Evolutionary conservation across 495 filamentous ascomycete species (phyloP).

Genomic region (Penicillium verhagenii): DNA sequence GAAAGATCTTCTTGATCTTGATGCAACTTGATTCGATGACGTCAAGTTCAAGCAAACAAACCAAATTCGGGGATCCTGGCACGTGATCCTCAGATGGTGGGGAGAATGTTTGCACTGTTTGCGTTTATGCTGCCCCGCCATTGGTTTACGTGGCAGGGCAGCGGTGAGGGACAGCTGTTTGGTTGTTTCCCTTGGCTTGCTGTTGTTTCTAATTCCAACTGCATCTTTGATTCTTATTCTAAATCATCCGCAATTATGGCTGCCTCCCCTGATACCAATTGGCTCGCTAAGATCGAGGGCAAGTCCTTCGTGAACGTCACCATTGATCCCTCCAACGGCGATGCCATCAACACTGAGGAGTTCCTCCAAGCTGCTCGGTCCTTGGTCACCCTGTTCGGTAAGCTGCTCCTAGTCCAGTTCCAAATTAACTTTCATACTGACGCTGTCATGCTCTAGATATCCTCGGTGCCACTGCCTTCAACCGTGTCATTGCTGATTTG

Average conservation of each 20-base stretch:
- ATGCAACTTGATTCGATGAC: conserved; percentile 28
- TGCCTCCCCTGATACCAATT: conserved; percentile 65
- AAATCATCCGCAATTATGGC: conserved; percentile 21
- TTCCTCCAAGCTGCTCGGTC: conserved; percentile 91
- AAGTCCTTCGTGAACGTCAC: conserved; percentile 80
- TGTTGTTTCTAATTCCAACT: conserved; percentile 11
- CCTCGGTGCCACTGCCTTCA: conserved; percentile 79
- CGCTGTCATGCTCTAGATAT: conserved; percentile 54
- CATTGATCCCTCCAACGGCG: conserved; percentile 65
- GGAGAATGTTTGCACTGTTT: background rate
- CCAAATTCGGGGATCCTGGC: background rate
- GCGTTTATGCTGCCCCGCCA: background rate
- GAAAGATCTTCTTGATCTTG: conserved; percentile 19
- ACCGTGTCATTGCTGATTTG: conserved; percentile 86
- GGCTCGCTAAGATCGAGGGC: conserved; percentile 74
- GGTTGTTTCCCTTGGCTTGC: conserved; percentile 3
- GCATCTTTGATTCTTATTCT: conserved; percentile 5
- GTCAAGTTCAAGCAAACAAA: conserved; percentile 18
- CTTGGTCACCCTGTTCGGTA: conserved; percentile 84
- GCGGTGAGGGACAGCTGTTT: background rate
- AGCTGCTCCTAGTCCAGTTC: conserved; percentile 12
- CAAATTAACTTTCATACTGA: conserved; percentile 8
- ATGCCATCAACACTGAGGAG: conserved; percentile 76
- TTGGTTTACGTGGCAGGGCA: background rate
- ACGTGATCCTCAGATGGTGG: background rate